Base-by-base conservation (phyloP, 495 filamentous ascomycete species). In the Tuber melanosporum region DNA sequence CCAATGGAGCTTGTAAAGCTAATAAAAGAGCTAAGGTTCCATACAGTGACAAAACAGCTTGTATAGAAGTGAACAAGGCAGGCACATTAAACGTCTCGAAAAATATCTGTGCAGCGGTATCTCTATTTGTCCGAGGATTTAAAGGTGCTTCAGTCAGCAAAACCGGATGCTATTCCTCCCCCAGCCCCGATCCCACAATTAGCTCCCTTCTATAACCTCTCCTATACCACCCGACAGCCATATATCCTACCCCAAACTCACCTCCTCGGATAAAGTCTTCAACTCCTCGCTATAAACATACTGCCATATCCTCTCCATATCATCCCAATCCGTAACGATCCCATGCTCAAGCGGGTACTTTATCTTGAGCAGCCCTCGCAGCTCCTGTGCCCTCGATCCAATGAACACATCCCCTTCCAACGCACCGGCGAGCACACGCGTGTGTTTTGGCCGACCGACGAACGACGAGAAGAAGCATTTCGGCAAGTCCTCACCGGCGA, bases 231-330 rank as follows among this genome's bases (percentile, higher is more conserved):
- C 74, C 66, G 36, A 41, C 52, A 71, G 52, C 57, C 57, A 47
- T 71, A 57, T 43, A 66, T 19, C 26, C 26, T 36, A 19, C 39
- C 66, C 69, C 22, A 79, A 80, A 79, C 86, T 84, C 84, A 95
- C 92, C 87, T 99, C 96, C 87, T 98, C 95, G 82, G 94, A 97
- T 82, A 97, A 88, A 42, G 95, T 97, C 87, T 98, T 98, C 79
- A 99, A 85, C 66, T 89, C 89, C 76, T 99, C 95, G 87, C 97
- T 98, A 92, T 98, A 99, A 91, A 99, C 98, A 91, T 98, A 94
- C 88, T 99, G 95, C 96, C 95, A 99, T 84, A 99, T 99, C 90
- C 97, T 98, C 89, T 99, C 95, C 96, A 99, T 98, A 86, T 99
- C 95, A 87, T 98, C 95, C 95, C 95, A 99, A 91, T 99, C 98